Base-by-base conservation (phyloP, 345 rosid genomes). In the Euphorbia peplus region DNA sequence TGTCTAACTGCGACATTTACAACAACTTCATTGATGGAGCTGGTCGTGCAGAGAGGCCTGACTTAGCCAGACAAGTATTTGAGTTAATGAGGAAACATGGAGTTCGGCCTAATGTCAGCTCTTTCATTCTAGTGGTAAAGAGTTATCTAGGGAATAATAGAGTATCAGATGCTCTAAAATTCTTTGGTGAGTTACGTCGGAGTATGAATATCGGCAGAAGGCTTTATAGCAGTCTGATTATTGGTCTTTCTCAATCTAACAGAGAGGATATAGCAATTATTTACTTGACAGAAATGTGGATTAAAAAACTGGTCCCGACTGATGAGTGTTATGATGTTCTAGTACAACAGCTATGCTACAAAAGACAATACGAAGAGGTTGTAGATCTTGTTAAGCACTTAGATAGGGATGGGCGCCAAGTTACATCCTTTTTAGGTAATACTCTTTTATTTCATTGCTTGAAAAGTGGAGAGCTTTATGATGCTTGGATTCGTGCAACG, bases 381-480 rank as follows among this genome's bases (percentile, higher is more conserved):
- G 67, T 89, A 68, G 57, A 79, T 63, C 68, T 91, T 62, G 72
- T 90, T 59, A 74, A 78, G 35, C 86, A 87, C 53, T 73, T 87
- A 19, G 84, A 78, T 78, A 88, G 80, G 60, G 70, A 60, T 0
- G 81, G 86, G 73, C 86, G 86, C 0, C 68, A 39, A 3, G 16
- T 91, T 51, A 79, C 99, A 9, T 64, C 99, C 24, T 90, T 82
- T 70, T 80, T 85, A 5, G 99, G 99, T 58, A 95, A 95, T 64
- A 76, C 63, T 10, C 89, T 95, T 70, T 70, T 91, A 75, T 78
- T 69, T 59, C 84, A 87, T 70, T 82, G 93, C 68, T 70, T 79
- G 70, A 82, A 57, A 65, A 75, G 69, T 72, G 75, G 47, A 28
- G 73, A 77, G 55, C 82, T 95, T 52, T 85, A 77, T 74, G 80